Evolutionary conservation across 208 protist species (phyloP).

Genomic region (Tritrichomonas musculus): DNA sequence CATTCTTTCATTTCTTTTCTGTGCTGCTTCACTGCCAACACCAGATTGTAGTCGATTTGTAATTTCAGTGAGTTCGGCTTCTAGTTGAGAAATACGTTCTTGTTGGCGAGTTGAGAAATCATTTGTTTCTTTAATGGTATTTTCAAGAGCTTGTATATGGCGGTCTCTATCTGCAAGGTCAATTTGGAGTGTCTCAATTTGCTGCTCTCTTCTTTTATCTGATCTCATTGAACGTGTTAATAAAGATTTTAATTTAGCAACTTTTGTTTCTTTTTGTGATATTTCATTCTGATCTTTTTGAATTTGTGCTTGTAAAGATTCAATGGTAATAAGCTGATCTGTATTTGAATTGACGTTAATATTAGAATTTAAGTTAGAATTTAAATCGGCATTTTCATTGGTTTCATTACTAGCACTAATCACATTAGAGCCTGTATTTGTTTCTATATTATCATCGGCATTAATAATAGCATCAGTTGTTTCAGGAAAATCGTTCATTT

Average conservation of each 20-base stretch:
- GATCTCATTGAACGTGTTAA: neutral
- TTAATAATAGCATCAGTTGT: no score
- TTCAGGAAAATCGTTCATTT: no score
- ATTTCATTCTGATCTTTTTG: neutral
- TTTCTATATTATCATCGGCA: no score
- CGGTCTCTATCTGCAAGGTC: neutral
- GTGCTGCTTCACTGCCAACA: conserved; percentile 1
- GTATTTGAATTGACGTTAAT: no score
- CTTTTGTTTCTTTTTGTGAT: conserved; percentile 9
- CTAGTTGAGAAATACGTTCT: neutral
- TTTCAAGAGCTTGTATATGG: neutral
- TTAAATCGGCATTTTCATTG: no score
- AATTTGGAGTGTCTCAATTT: neutral
- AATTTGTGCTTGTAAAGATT: neutral
- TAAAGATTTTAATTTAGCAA: neutral
- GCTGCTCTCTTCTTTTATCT: neutral
- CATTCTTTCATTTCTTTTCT: conserved; percentile 2
- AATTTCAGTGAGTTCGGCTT: neutral
- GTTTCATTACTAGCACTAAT: no score
- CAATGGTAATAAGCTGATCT: no score
- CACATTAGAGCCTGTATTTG: no score
- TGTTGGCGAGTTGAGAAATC: neutral
- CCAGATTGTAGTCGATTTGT: conserved; percentile 3
- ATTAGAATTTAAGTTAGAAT: no score
- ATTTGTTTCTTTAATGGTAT: neutral